Evolutionary conservation across 345 rosid genomes (phyloP).

Genomic region (Raphanus sativus): DNA sequence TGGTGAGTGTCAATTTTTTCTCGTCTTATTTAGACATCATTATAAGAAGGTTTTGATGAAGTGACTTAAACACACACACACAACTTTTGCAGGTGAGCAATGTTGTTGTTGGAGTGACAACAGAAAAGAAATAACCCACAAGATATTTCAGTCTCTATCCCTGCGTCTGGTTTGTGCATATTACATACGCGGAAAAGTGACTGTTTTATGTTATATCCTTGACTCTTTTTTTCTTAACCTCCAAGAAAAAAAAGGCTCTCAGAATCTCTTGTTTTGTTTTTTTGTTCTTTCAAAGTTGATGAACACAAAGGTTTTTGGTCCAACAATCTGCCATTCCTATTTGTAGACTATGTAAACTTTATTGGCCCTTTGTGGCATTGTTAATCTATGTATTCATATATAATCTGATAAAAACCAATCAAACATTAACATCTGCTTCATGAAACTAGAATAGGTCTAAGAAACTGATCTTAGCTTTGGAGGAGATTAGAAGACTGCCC

Average conservation of each 20-base stretch:
- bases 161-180: constrained; percentile 51
- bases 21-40: background rate
- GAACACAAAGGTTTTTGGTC: constrained; percentile 16
- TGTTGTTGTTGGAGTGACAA: constrained; percentile 91
- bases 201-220: constrained; percentile 5
- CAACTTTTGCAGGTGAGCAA: constrained; percentile 72
- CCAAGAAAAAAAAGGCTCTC: constrained; percentile 14
- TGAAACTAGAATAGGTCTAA: background rate
- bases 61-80: background rate
- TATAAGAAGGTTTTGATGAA: background rate
- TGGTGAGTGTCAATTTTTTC: constrained; percentile 48
- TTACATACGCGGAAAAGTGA: constrained; percentile 27
- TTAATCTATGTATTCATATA: constrained; percentile 24
- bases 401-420: constrained; percentile 19
- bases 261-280: constrained; percentile 24
- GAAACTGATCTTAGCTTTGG: constrained; percentile 18
- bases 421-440: background rate
- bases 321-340: constrained; percentile 17
- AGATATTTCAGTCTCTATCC: constrained; percentile 17
- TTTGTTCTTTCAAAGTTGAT: background rate
- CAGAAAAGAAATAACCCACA: constrained; percentile 57
- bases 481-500: constrained; percentile 29
- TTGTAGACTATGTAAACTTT: constrained; percentile 24
- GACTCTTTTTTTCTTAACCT: constrained; percentile 18
- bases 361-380: constrained; percentile 5